Conservation (phyloP, 768 basidiomycete genomes). For the Inosperma sp. region DNA sequence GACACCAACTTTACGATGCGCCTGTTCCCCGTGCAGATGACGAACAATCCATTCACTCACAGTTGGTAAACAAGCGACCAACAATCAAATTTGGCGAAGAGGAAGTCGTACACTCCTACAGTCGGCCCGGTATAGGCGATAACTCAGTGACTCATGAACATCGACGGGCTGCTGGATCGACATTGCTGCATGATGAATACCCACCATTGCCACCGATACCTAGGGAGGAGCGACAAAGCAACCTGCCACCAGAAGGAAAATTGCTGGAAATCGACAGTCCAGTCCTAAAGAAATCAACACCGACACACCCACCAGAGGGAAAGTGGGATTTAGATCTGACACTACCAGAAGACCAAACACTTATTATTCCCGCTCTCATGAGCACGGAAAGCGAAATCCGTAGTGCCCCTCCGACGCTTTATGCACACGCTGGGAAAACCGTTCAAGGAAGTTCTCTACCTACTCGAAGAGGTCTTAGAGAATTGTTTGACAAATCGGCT, state of each 20-base stretch:
- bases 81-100: slow-evolving; percentile 75
- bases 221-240: slow-evolving; percentile 13
- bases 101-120: slow-evolving; percentile 74
- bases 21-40: slow-evolving; percentile 57
- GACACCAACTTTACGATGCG: slow-evolving; percentile 86
- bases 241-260: slow-evolving; percentile 15
- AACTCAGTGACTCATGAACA: slow-evolving; percentile 46
- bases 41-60: slow-evolving; percentile 39
- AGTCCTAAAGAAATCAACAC: background rate
- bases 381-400: slow-evolving; percentile 32
- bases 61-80: slow-evolving; percentile 38
- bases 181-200: slow-evolving; percentile 24
- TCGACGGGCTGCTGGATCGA: slow-evolving; percentile 36
- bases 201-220: slow-evolving; percentile 32
- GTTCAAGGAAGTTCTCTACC: slow-evolving; percentile 12
- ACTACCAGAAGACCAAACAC: slow-evolving; percentile 23
- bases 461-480: slow-evolving; percentile 33
- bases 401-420: slow-evolving; percentile 45
- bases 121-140: slow-evolving; percentile 47
- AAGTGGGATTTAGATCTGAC: background rate
- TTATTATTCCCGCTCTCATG: slow-evolving; percentile 31
- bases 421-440: slow-evolving; percentile 24
- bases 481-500: slow-evolving; percentile 31
- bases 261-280: slow-evolving; percentile 29
- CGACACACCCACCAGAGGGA: background rate